Base-by-base conservation (phyloP, 2,329 filamentous ascomycete species). In the Colletotrichum gigasporum region DNA sequence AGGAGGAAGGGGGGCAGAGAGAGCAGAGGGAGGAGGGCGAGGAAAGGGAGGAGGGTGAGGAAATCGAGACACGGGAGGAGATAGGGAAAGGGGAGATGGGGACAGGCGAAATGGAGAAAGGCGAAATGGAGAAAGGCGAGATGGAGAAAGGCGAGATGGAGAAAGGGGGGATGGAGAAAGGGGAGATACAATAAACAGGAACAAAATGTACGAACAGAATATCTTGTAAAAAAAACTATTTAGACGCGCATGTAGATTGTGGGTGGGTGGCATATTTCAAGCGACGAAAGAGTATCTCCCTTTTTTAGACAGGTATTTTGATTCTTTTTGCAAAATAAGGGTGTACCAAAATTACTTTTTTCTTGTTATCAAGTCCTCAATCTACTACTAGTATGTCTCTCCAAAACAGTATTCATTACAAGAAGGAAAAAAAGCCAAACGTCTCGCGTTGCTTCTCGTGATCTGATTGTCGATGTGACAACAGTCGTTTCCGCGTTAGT, bases 171-270 rank as follows among this genome's bases (percentile, higher is more conserved):
- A 16, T 44, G 10, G 32, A 55, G 8, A 24, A 14, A 8, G 28
- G 14, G 5, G 5, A 26, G 16, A n/a, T 12, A 18, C n/a, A 34
- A 30, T 50, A 20, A 47, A 14, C 30, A 14, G 14, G 20, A 39
- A 6, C 44, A 14, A n/a, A 3, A 34, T 58, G 55, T 63, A 53
- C 22, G 26, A 53, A 42, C 22, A 42, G 47, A 22, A 51, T 32
- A 44, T 20, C 28, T 30, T 39, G 48, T 61, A 51, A 22, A 55
- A 22, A 55, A 48, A 8, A 44, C 34, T 18, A 55, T 10, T 20
- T 37, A 61, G 50, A 55, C 30, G 32, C 20, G 35, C 9, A 24
- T 28, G 24, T 12, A 8, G 41, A 20, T 37, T n/a, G 16, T 12
- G 30, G 32, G 5, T 26, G 18, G 11, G 32, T 5, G 48, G 28